Evolutionary conservation across 768 basidiomycete genomes (phyloP), one percentile per base, ranked within the genome.

Genomic region (Amanita exitialis): DNA sequence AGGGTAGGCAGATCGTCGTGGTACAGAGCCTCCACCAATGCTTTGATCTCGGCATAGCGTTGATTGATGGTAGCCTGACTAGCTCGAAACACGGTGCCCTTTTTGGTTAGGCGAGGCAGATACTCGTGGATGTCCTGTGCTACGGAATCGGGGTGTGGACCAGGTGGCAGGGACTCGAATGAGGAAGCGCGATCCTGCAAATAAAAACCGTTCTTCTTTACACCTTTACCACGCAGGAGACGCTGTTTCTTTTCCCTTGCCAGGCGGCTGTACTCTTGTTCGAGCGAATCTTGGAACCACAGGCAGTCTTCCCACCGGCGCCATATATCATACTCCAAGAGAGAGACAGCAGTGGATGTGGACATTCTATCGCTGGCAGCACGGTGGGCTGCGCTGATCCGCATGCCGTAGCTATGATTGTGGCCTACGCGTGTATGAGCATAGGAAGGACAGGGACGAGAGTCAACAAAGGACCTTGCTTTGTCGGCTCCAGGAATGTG

Each of bases 281-380:
- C 87, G 8, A 91, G 68, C 1, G 67, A 65, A 38, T 83, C 79
- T 61, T 91, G 89, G 58, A 90, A 82, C 69, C 72, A 77, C 8
- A 91, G 68, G 53, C 86, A 89, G 58, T 91, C 89, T 52, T 89
- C 89, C 89, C 89, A 91, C 42, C 75, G 70, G 23, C 89, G 73
- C 79, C 85, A 88, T 34, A 91, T 71, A 12, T 84, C 82, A 59
- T 91, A 90, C 52, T 79, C 79, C 7, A 63, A 58, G 42, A 66
- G 53, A 39, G 70, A 68, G 15, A 58, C 59, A 28, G 59, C 49
- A 4, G 74, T 73, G 18, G 63, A 70, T 25, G 66, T 54, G 20
- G 76, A 77, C 6, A 66, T 63, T 20, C 65, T 59, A 51, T 74
- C 62, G 6, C 68, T 67, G 4, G 32, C 4, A 32, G 32, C 12